These are phyloP conservation scores for Irpex rosettiformis DNA, from an alignment of 1,284 basidiomycete genomes.

Conservation along the genomic window DNA sequence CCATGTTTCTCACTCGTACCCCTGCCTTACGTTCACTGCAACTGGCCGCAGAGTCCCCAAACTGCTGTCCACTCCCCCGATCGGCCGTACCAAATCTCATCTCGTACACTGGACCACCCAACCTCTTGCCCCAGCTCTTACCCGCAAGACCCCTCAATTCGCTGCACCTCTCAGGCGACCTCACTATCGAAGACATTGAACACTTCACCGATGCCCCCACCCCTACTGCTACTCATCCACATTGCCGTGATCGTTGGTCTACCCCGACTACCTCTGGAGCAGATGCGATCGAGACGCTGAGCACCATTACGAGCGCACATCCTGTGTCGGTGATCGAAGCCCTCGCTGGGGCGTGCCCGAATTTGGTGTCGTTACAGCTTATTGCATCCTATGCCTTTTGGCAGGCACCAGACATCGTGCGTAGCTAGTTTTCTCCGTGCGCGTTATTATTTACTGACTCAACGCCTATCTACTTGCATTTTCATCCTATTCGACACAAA, in stretches of 20 bases:
- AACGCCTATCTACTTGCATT: background rate
- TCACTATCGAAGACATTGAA: constrained; percentile 50
- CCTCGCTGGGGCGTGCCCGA: constrained; percentile 31
- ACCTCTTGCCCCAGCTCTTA: constrained; percentile 49
- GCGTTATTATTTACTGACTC: constrained; percentile 17
- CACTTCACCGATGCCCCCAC: constrained; percentile 38
- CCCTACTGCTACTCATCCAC: constrained; percentile 30
- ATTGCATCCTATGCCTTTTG: constrained; percentile 32
- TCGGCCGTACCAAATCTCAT: constrained; percentile 46
- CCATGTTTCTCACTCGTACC: constrained; percentile 51
- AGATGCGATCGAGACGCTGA: constrained; percentile 25
- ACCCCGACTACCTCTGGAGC: background rate
- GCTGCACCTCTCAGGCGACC: constrained; percentile 57
- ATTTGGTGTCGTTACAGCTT: constrained; percentile 31
- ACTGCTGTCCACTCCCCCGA: constrained; percentile 24
- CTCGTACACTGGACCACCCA: constrained; percentile 58
- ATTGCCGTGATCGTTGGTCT: constrained; percentile 6
- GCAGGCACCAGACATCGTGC: constrained; percentile 31
- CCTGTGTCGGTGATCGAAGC: constrained; percentile 31
- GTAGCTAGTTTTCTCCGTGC: constrained; percentile 15
- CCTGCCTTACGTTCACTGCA: constrained; percentile 52
- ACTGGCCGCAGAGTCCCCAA: constrained; percentile 17
- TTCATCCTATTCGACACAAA: constrained; percentile 4
- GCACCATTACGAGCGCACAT: constrained; percentile 33
- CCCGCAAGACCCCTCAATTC: constrained; percentile 61